Evolutionary conservation across 2,329 filamentous ascomycete species (phyloP), one percentile per base, ranked within the genome.

Genomic region (Cadophora sp.): DNA sequence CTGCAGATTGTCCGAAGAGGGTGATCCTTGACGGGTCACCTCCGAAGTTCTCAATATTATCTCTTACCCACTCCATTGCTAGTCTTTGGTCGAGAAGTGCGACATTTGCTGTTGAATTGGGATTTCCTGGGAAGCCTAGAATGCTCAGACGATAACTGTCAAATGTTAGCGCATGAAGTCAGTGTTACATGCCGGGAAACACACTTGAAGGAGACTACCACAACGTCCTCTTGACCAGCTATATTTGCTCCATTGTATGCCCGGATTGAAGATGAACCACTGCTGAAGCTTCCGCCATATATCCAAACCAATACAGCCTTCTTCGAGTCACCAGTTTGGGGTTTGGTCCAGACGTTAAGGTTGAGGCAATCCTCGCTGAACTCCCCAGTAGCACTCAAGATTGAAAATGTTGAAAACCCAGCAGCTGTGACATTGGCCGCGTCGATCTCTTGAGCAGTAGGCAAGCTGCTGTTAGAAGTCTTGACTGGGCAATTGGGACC

Each of bases 31-130:
- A 76, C 1, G 79, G 79, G 69, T 90, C 84, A 1, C 88, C 89
- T 0, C 88, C 88, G 75, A 91, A 89, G 2, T 78, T 79, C 1
- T 76, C 83, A 59, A 89, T 85, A 74, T 90, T 90, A 30, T 83
- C 79, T 66, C 82, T 80, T 30, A 91, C 83, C 89, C 89, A 91
- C 68, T 81, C 79, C 18, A 91, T 79, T 6, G 86, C 82, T 11
- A 84, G 74, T 70, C 85, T 82, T 76, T 91, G 88, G 73, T 91
- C 89, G 67, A 83, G 80, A 58, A 91, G 76, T 1, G 89, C 90
- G 11, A 89, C 78, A 69, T 93, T 93, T 1, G 67, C 66, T 6
- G 68, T 62, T 6, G 66, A 60, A 5, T 33, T 41, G 6, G 72
- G 73, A 7, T 76, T 74, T 22, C 78, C 78, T 6, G 79, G 78